These are phyloP conservation scores for Tylopilus cervinicoccineus DNA, from an alignment of 768 basidiomycete genomes.

Conservation along the genomic window DNA sequence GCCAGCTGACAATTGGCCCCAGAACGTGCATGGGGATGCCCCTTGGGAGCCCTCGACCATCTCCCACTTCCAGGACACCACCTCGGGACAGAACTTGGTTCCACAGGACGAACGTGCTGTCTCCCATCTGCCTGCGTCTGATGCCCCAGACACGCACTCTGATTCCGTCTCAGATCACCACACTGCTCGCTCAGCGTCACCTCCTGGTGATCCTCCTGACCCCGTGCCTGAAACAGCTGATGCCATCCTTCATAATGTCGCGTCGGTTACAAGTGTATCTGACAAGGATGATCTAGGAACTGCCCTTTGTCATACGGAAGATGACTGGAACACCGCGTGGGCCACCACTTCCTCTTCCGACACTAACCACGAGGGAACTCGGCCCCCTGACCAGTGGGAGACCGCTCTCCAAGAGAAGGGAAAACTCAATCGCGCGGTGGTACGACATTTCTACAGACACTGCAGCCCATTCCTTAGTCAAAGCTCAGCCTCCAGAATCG, in stretches of 20 bases:
- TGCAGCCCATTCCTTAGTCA: slow-evolving; percentile 16
- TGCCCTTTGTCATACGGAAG: not conserved
- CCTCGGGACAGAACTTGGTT: not conserved
- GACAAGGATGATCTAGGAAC: not conserved
- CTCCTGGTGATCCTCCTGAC: not conserved
- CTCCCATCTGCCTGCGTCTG: not conserved
- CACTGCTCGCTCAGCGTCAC: not conserved
- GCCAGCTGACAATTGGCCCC: no score
- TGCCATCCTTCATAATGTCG: slow-evolving; percentile 38
- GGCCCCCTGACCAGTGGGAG: slow-evolving; percentile 63
- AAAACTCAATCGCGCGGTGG: slow-evolving; percentile 58
- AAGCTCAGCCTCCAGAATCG: slow-evolving; percentile 62
- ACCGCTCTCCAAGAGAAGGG: slow-evolving; percentile 53
- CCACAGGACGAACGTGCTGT: not conserved
- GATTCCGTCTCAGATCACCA: slow-evolving; percentile 1
- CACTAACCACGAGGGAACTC: slow-evolving; percentile 16
- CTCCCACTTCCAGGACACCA: not conserved
- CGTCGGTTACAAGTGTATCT: slow-evolving; percentile 20
- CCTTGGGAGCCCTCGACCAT: not conserved
- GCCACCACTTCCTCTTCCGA: slow-evolving; percentile 17
- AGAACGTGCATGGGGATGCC: not conserved
- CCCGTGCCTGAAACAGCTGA: slow-evolving; percentile 20
- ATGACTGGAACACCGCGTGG: slow-evolving; percentile 45
- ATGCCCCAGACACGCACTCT: not conserved
- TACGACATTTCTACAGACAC: slow-evolving; percentile 35